Evolutionary conservation across 2,329 filamentous ascomycete genomes (phyloP), one percentile per base, ranked within the genome.

Genomic region (Colletotrichum camelliae): DNA sequence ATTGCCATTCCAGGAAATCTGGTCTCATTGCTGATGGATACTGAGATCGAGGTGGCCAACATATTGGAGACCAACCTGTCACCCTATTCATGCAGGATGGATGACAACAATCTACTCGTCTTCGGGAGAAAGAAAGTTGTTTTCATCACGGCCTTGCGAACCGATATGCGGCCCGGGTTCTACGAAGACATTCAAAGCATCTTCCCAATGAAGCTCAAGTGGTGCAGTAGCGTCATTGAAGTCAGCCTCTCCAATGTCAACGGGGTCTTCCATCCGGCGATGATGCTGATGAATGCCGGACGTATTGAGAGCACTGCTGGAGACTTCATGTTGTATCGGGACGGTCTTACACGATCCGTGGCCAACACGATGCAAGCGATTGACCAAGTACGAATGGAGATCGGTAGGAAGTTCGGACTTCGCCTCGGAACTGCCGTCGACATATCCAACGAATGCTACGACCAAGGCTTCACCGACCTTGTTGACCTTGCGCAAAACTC

Each of bases 201-300:
- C 29, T 72, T 72, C 29, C 70, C 70, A 4, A 61, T 67, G 37
- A 60, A 10, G 13, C 62, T 72, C 10, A 58, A 48, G 10, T 72
- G 70, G 70, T 72, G 70, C 55, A 67, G 66, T n/a, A 72, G 27
- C 52, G 62, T 72, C 12, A n/a, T 72, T 21, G 64, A 72, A 18
- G 70, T 72, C 64, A 68, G 70, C 70, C 33, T 72, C 3, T 67
- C 70, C 62, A 72, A 72, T 52, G 64, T 72, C 55, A 72, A 72
- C 70, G 70, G 70, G 27, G 70, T 72, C 7, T 72, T 72, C 6
- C 70, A 72, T 29, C 70, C 70, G 16, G 62, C 66, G 16, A 72
- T 72, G 70, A 72, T 72, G 64, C 27, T 72, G n/a, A 68, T 72
- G 70, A 72, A 72, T n/a, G 64, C 70, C 10, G 70, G 70, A 5